Percentiles rank a stretch among this genome's conserved stretches.
These are phyloP conservation scores for Trypanosoma lewisi DNA, from an alignment of 208 protist species.

Conservation along the genomic window DNA sequence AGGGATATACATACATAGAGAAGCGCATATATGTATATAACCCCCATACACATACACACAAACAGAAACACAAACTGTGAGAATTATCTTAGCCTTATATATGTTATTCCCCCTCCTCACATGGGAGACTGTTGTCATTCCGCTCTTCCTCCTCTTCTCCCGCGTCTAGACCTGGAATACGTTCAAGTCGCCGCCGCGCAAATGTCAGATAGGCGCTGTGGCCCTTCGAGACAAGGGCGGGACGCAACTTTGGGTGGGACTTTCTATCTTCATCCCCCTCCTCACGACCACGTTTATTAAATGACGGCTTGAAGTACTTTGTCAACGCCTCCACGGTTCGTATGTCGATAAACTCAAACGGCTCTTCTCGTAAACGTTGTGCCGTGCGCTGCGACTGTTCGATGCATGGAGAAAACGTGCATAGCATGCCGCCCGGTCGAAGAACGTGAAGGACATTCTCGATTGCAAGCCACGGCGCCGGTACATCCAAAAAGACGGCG, in stretches of 20 bases:
- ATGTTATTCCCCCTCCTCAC: conserved; percentile 10
- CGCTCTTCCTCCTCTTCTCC: conserved; percentile 14
- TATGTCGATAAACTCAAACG: conserved; percentile 80
- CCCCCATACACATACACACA: not conserved
- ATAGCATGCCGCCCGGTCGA: conserved; percentile 79
- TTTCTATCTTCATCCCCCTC: conserved; percentile 16
- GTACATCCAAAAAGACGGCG: conserved; percentile 93
- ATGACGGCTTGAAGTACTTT: conserved; percentile 68
- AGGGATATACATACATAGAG: not conserved
- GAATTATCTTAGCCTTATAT: no score
- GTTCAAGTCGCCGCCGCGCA: conserved; percentile 65
- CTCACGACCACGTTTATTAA: conserved; percentile 55
- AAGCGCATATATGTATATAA: not conserved
- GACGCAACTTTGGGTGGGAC: conserved; percentile 46
- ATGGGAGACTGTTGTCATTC: conserved; percentile 1
- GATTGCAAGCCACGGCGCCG: conserved; percentile 84
- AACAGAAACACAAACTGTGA: not conserved
- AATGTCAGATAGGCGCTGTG: conserved; percentile 93
- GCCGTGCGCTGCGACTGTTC: conserved; percentile 91
- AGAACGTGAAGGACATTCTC: conserved; percentile 85
- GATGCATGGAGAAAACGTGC: conserved; percentile 93
- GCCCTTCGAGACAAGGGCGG: conserved; percentile 66
- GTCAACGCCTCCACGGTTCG: conserved; percentile 87
- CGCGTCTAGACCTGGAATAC: conserved; percentile 9
- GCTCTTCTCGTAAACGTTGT: conserved; percentile 50